Evolutionary conservation across 345 rosid species (phyloP).

Genomic region (Eucalyptus cloeziana): DNA sequence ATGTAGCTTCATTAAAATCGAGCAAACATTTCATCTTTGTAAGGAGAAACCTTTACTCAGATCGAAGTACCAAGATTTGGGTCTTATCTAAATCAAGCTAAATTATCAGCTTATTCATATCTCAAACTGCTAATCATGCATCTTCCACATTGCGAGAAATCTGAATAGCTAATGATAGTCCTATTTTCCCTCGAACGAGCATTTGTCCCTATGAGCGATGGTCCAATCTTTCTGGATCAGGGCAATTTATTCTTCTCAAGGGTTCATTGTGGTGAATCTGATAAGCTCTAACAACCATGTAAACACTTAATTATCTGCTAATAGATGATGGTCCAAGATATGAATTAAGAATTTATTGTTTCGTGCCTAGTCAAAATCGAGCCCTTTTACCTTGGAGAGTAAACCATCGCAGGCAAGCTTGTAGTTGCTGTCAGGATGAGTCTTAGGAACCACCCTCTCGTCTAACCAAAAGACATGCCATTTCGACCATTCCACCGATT

Average conservation of each 20-base stretch:
- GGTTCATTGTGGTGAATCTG: not conserved
- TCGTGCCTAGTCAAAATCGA: not conserved
- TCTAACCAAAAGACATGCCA: slow-evolving; percentile 96
- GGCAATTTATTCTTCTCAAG: not conserved
- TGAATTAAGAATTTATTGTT: not conserved
- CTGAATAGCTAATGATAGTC: not conserved
- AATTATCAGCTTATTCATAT: not conserved
- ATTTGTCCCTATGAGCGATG: not conserved
- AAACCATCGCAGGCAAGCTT: slow-evolving; percentile 62
- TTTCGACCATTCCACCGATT: slow-evolving; percentile 69
- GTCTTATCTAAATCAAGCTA: not conserved
- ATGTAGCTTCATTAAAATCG: not conserved
- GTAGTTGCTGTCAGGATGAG: slow-evolving; percentile 79
- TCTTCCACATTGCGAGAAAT: not conserved
- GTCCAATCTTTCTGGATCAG: not conserved
- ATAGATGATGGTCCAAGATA: not conserved
- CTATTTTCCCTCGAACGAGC: not conserved
- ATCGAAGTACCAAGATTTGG: not conserved
- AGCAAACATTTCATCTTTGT: not conserved
- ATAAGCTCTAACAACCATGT: not conserved
- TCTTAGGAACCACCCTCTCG: slow-evolving; percentile 83
- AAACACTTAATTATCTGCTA: not conserved
- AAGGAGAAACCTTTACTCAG: not conserved
- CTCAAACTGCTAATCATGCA: not conserved
- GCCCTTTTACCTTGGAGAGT: slow-evolving; percentile 43